These are phyloP conservation scores for Plasmodiophora brassicae DNA, from an alignment of 208 protist species.

Conservation along the genomic window DNA sequence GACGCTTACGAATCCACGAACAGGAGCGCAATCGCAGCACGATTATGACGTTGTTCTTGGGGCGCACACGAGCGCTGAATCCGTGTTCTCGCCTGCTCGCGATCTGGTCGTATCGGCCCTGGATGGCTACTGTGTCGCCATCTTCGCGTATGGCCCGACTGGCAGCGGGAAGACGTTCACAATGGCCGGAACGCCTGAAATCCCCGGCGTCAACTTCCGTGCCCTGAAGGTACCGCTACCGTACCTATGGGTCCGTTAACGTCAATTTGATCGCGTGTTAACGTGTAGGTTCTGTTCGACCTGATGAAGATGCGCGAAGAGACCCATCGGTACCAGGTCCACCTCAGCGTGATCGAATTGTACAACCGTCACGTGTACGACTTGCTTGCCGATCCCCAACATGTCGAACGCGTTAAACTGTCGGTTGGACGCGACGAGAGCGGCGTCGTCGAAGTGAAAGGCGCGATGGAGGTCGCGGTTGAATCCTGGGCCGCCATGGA, in stretches of 20 bases:
- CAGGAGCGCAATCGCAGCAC: neutral
- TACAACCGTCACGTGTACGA: neutral
- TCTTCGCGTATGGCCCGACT: neutral
- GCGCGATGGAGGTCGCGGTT: neutral
- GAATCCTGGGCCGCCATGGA: neutral
- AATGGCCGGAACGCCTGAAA: neutral
- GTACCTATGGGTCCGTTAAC: too few species aligned
- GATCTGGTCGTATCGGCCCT: neutral
- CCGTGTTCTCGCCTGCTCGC: neutral
- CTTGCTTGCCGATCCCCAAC: neutral
- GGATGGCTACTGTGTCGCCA: neutral
- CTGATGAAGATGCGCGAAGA: neutral
- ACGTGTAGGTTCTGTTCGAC: neutral
- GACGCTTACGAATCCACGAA: neutral
- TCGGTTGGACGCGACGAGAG: neutral
- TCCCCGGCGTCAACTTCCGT: neutral
- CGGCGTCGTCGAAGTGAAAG: neutral
- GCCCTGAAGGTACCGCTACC: too few species aligned
- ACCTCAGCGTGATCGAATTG: neutral
- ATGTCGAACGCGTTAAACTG: neutral
- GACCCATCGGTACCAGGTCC: neutral
- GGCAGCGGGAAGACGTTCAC: neutral
- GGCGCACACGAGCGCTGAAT: neutral
- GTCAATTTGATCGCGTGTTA: too few species aligned
- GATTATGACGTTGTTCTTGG: neutral